Conservation (phyloP, 2,329 filamentous ascomycete genomes). For the Beauveria scarabaeidicola region DNA sequence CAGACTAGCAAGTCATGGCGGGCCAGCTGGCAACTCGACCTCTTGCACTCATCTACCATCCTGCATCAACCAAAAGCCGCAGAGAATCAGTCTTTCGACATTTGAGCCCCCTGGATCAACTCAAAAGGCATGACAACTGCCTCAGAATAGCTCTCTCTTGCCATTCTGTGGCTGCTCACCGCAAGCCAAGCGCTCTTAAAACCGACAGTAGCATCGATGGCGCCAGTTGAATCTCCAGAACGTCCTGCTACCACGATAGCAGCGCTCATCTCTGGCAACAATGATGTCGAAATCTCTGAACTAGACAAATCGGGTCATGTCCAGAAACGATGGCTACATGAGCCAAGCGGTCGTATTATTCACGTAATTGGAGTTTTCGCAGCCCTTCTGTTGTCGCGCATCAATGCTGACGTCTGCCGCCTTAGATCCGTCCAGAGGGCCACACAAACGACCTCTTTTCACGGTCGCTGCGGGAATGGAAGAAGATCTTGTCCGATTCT, state of each 20-base stretch:
- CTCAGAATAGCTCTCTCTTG: not conserved
- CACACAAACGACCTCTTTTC: slow-evolving; percentile 19
- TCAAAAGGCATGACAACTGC: not conserved
- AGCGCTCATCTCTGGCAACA: slow-evolving; percentile 12
- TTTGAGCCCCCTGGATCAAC: no score
- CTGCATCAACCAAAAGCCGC: slow-evolving; percentile 4
- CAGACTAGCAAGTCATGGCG: not conserved
- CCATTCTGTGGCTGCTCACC: not conserved
- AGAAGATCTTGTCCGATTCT: slow-evolving; percentile 48
- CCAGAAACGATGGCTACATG: slow-evolving; percentile 27
- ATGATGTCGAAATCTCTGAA: slow-evolving; percentile 23
- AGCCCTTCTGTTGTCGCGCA: not conserved
- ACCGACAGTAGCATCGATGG: not conserved
- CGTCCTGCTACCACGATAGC: not conserved
- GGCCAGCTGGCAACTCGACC: not conserved
- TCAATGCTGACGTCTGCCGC: not conserved
- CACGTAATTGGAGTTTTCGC: slow-evolving; percentile 16
- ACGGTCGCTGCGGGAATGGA: slow-evolving; percentile 25
- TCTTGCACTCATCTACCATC: not conserved
- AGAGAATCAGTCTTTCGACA: not conserved
- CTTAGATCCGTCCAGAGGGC: slow-evolving; percentile 4
- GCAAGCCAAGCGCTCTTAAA: not conserved
- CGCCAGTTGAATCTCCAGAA: not conserved
- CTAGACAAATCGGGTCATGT: slow-evolving; percentile 30
- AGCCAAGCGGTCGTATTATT: slow-evolving; percentile 18